These are phyloP conservation scores for Areca catechu DNA, from an alignment of 176 grass and related monocot species.

Conservation along the genomic window DNA sequence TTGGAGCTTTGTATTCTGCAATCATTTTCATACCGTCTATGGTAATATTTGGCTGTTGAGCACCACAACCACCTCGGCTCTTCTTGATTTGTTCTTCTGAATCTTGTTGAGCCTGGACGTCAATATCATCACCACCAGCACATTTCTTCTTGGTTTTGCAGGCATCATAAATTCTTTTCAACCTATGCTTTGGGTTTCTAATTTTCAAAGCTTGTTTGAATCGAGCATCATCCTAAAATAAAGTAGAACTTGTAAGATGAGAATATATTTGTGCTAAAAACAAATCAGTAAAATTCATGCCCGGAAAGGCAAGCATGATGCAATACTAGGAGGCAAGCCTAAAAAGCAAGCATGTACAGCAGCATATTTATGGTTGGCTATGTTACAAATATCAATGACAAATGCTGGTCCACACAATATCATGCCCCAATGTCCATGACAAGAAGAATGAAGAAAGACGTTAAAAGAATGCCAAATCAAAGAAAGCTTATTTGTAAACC, in stretches of 20 bases:
- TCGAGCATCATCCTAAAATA: conserved; percentile 64
- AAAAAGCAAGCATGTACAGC: too few relatives aligned
- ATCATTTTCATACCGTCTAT: conserved; percentile 99
- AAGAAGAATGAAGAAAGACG: too few relatives aligned
- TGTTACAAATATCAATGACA: too few relatives aligned
- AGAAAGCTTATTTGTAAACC: too few relatives aligned
- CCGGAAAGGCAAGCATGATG: not conserved
- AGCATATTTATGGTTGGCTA: too few relatives aligned
- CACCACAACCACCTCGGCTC: conserved; percentile 73
- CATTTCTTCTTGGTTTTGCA: conserved; percentile 96
- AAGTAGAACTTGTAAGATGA: not conserved
- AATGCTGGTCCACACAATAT: too few relatives aligned
- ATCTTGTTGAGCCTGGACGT: conserved; percentile 73
- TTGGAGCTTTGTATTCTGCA: conserved; percentile 83
- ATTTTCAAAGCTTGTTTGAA: conserved; percentile 99
- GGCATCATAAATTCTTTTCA: conserved; percentile 96
- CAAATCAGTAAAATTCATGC: not conserved
- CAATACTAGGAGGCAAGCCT: not conserved
- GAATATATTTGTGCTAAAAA: not conserved
- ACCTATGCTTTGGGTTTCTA: conserved; percentile 74
- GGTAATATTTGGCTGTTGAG: conserved; percentile 97
- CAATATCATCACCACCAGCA: conserved; percentile 77
- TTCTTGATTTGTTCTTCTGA: conserved; percentile 71
- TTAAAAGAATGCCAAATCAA: too few relatives aligned
- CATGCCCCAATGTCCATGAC: too few relatives aligned